These are phyloP conservation scores for Suillus subalutaceus DNA, from an alignment of 768 basidiomycete genomes.

Conservation along the genomic window DNA sequence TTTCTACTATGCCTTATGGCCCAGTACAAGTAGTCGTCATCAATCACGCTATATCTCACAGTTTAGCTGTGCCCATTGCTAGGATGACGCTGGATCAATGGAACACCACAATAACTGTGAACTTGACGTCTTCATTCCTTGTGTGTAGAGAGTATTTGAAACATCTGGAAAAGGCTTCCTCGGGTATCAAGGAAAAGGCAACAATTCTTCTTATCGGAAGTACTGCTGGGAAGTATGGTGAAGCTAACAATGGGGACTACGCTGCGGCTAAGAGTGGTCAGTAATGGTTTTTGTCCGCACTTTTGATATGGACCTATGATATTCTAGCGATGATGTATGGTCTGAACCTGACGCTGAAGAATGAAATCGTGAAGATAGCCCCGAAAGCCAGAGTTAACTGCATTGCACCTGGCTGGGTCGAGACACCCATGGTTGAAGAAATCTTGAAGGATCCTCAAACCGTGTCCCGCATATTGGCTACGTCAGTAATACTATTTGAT, in stretches of 20 bases:
- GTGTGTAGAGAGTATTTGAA: conserved; percentile 64
- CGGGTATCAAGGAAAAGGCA: conserved; percentile 54
- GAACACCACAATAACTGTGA: conserved; percentile 61
- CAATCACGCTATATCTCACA: conserved; percentile 61
- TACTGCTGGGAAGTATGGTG: conserved; percentile 73
- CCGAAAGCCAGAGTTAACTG: conserved; percentile 71
- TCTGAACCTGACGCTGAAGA: conserved; percentile 67
- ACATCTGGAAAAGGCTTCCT: conserved; percentile 40
- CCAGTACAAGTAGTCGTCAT: conserved; percentile 60
- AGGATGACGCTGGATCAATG: conserved; percentile 66
- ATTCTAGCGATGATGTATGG: conserved; percentile 71
- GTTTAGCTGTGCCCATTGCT: conserved; percentile 49
- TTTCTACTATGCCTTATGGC: conserved; percentile 42
- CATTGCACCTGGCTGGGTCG: conserved; percentile 71
- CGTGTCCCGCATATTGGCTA: conserved; percentile 63
- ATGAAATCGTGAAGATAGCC: conserved; percentile 79
- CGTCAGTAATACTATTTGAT: conserved; percentile 44
- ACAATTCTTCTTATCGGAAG: conserved; percentile 70
- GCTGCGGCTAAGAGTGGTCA: conserved; percentile 69
- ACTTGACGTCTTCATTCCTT: conserved; percentile 70
- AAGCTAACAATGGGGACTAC: conserved; percentile 69
- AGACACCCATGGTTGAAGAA: conserved; percentile 63
- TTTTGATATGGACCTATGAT: not conserved
- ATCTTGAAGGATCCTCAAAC: conserved; percentile 56
- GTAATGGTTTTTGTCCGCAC: not conserved